Evolutionary conservation across 345 rosid species (phyloP), one percentile per base, ranked within the genome.

Genomic region (Trapa bicornis): DNA sequence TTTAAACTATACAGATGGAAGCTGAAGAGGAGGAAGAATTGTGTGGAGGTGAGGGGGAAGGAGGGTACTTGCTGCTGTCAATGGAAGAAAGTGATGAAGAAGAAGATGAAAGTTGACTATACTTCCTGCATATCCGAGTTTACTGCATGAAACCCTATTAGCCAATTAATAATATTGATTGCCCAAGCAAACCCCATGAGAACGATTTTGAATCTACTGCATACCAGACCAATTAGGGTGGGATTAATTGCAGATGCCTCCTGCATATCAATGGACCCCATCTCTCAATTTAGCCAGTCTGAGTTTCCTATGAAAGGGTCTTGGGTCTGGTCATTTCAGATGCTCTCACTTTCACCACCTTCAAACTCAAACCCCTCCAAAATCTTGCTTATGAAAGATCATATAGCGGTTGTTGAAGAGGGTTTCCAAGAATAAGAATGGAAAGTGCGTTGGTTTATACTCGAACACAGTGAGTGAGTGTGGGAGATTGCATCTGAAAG

Each of bases 61-160:
- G 15, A 65, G 58, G 53, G 12, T 60, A 17, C 60, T 43, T 61
- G 72, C 63, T 67, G 77, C 77, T 68, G 43, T 77, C 80, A 29
- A 72, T 72, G 36, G 78, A 75, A 10, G 81, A 70, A 36, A 76
- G 72, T 63, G 74, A 53, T 58, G 77, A 71, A 39, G 58, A 16
- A 63, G 72, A 29, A 70, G 72, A 38, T 22, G 68, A 67, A 22
- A 22, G 29, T 53, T 50, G 72, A 36, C 57, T 72, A 68, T 69
- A 38, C 10, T 47, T 45, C 60, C 13, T 58, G 14, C 57, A 29
- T 22, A 22, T 22, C 29, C 29, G 0, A 22, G 29, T 22, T 22
- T 22, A 22, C 29, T 22, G 29, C 29, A 22, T 22, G 29, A 22
- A 22, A 22, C 29, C 29, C 29, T 22, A 22, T 22, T 22, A 22